phyloP scores from a whole-genome alignment of 441 rosid genomes.

The Pelargonium australe region DNA sequence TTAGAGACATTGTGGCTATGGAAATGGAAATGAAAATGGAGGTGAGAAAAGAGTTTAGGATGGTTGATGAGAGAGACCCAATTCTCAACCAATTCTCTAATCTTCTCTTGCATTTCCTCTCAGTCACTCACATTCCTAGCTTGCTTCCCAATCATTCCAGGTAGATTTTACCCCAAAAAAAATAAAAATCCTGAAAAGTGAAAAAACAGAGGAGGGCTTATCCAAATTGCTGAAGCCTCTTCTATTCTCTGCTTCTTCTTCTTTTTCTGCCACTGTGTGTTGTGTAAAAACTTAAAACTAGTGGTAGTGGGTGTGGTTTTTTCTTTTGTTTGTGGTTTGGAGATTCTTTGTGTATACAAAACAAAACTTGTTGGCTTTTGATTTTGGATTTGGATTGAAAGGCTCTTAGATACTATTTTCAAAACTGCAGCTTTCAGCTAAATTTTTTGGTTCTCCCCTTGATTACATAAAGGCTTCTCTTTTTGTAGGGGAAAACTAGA shows the following conservation, averaged over 20 bases:
- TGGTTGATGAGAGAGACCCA: too few species aligned
- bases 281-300: neutral
- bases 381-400: neutral
- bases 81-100: neutral
- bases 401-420: too few species aligned
- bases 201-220: constrained; percentile 9
- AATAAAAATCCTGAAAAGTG: neutral
- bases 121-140: constrained; percentile 31
- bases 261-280: neutral
- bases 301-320: neutral
- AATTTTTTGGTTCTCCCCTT: too few species aligned
- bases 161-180: neutral
- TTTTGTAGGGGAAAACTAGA: too few species aligned
- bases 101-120: constrained; percentile 7
- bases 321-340: neutral
- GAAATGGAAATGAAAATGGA: too few species aligned
- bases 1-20: too few species aligned
- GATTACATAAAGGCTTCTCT: neutral
- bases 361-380: neutral
- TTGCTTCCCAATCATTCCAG: constrained; percentile 31
- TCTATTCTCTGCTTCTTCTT: neutral
- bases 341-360: constrained; percentile 25
- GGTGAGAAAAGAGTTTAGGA: too few species aligned
- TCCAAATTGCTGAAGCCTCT: constrained; percentile 14
- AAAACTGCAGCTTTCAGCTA: neutral